Base-by-base conservation (phyloP, 169 alveolate genomes). In the Fabrea salina region DNA sequence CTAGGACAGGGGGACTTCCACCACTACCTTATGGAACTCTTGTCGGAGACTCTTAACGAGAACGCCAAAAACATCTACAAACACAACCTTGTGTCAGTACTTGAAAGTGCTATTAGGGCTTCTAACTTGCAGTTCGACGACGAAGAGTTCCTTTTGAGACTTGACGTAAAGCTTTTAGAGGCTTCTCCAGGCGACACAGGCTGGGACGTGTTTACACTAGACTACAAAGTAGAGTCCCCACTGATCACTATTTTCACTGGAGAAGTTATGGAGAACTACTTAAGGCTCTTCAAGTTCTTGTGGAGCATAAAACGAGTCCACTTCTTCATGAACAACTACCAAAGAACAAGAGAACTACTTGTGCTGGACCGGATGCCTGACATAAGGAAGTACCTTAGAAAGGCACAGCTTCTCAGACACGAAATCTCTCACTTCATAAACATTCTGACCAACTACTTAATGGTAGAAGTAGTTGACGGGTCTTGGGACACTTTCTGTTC, bases 1-100 rank as follows among this genome's bases (percentile, higher is more conserved):
- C 82, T 93, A 54, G 94, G 95, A 0, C 87, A 93, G 83, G 97
- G 97, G 3, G 95, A 91, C 64, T 91, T 93, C 83, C 84, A 88
- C 53, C 89, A 93, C 71, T 68, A 80, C 41, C 81, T 93, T 47
- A 93, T 93, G 95, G 96, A 93, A 83, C 70, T 84, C 0, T 51
- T 93, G 16, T 58, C 0, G 32, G 92, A 89, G 51, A 93, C 88
- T 74, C 85, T 93, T 19, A 68, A 88, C 39, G 83, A 87, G 70
- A 86, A 87, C 7, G 96, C 97, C 1, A 77, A 77, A 43, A 80
- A 85, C 37, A 85, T 93, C 0, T 90, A 86, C 67, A 89, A 88
- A 39, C 94, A 93, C 77, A 81, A 86, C 57, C 82, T 93, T 2
- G 72, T 83, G 44, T 86, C 93, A 33, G 82, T 86, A 33, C 67